phyloP scores from a whole-genome alignment of 164 flowering plant genomes.

The Magnolia officinalis region DNA sequence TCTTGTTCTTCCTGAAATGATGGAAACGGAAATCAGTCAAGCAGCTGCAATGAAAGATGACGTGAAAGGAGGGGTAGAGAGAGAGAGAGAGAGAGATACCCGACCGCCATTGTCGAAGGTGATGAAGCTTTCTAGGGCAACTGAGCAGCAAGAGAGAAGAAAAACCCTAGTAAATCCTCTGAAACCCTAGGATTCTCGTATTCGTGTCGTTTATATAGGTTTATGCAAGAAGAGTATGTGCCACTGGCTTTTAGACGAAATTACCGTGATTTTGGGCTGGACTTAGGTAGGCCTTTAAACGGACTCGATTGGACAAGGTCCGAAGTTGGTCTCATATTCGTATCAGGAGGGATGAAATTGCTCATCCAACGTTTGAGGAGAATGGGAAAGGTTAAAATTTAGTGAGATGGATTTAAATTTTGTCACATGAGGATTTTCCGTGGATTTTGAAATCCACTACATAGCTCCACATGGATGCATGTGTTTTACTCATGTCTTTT shows the following conservation, averaged over 20 bases:
- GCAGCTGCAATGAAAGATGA: neutral
- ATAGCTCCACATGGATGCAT: too few relatives aligned
- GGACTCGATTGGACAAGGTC: too few relatives aligned
- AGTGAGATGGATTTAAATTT: too few relatives aligned
- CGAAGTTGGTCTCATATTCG: too few relatives aligned
- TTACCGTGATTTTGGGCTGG: neutral
- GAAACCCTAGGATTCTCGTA: neutral
- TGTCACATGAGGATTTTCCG: too few relatives aligned
- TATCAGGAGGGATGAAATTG: too few relatives aligned
- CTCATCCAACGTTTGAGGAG: too few relatives aligned
- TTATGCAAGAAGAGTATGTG: neutral
- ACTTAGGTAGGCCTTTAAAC: neutral
- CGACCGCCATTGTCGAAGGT: conserved; percentile 2
- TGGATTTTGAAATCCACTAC: too few relatives aligned
- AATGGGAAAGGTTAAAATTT: too few relatives aligned
- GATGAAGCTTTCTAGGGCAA: neutral
- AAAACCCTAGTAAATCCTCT: neutral
- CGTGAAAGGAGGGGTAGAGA: neutral
- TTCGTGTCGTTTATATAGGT: neutral
- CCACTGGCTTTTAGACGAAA: neutral
- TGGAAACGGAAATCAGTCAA: neutral
- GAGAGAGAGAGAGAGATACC: neutral
- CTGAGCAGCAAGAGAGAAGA: neutral
- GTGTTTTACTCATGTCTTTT: too few relatives aligned
- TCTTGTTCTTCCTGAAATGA: conserved; percentile 34